Conservation (phyloP, 2,329 filamentous ascomycete genomes). For the Penicillium capsulatum region DNA sequence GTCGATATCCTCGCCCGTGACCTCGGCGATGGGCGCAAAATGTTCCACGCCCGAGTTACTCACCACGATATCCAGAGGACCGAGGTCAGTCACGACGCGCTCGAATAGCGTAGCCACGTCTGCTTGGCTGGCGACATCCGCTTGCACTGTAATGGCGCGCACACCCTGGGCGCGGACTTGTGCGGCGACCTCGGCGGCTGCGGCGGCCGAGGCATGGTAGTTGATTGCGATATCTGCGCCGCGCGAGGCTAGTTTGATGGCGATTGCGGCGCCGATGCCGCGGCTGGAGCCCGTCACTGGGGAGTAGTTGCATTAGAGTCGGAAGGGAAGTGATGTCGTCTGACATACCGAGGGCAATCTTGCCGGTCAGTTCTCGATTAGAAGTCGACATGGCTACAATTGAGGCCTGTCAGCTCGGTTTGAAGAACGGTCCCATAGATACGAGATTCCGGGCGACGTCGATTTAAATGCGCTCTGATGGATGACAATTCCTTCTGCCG, state of each 20-base stretch:
- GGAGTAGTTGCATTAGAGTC: too few relatives aligned
- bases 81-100: conserved; percentile 12
- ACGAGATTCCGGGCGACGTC: too few relatives aligned
- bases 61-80: conserved; percentile 20
- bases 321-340: background rate
- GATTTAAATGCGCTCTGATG: too few relatives aligned
- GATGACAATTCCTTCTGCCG: too few relatives aligned
- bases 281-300: conserved; percentile 22
- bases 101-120: conserved; percentile 18
- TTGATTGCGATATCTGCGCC: conserved; percentile 21
- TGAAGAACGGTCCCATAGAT: background rate
- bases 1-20: conserved; percentile 18
- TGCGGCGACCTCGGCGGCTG: conserved; percentile 12
- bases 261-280: conserved; percentile 22
- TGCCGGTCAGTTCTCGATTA: conserved; percentile 16
- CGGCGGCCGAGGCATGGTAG: conserved; percentile 11
- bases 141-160: conserved; percentile 15
- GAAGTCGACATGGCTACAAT: conserved; percentile 12
- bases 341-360: conserved; percentile 19
- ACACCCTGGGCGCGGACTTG: conserved; percentile 13
- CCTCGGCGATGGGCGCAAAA: conserved; percentile 13
- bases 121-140: conserved; percentile 17
- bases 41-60: conserved; percentile 24
- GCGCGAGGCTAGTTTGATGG: conserved; percentile 16
- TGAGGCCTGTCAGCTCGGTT: background rate